phyloP scores from a whole-genome alignment of 495 filamentous ascomycete genomes.

The Neurospora sp. region DNA sequence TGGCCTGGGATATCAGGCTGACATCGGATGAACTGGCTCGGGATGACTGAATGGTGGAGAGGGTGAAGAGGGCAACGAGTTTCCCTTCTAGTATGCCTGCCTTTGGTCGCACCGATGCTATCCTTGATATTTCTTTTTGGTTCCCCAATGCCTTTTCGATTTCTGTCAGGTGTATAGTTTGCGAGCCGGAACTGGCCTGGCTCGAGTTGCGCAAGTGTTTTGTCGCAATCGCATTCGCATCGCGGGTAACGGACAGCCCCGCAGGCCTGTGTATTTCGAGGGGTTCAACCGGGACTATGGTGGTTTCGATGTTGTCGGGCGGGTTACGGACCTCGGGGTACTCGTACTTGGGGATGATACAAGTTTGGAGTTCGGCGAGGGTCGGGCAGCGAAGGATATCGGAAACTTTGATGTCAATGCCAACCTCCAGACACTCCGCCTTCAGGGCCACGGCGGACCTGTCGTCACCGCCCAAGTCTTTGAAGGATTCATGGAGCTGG shows the following conservation, averaged over 20 bases:
- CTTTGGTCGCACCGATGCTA: slow-evolving; percentile 33
- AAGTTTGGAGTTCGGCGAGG: slow-evolving; percentile 29
- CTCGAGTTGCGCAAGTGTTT: slow-evolving; percentile 14
- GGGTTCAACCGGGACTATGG: slow-evolving; percentile 8
- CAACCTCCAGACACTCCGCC: slow-evolving; percentile 24
- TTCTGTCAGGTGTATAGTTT: slow-evolving; percentile 12
- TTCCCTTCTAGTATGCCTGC: slow-evolving; percentile 37
- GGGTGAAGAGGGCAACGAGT: slow-evolving; percentile 32
- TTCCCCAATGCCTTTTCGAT: slow-evolving; percentile 18
- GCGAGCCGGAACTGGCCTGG: slow-evolving; percentile 10
- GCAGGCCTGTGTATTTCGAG: slow-evolving; percentile 12
- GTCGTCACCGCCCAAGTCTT: slow-evolving; percentile 30
- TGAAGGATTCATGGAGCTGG: slow-evolving; percentile 26
- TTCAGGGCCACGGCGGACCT: slow-evolving; percentile 24
- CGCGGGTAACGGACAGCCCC: slow-evolving; percentile 6
- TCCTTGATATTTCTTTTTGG: slow-evolving; percentile 22
- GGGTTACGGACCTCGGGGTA: slow-evolving; percentile 3
- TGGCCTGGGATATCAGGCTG: slow-evolving; percentile 25
- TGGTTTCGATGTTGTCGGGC: slow-evolving; percentile 8
- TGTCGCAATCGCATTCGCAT: not conserved
- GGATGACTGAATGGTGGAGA: slow-evolving; percentile 16
- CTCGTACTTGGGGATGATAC: slow-evolving; percentile 18
- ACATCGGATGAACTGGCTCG: slow-evolving; percentile 20
- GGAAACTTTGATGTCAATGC: slow-evolving; percentile 25
- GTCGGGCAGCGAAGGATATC: slow-evolving; percentile 34